Conservation (phyloP, 1,284 basidiomycete species). For the Ceratobasidium sp. region DNA sequence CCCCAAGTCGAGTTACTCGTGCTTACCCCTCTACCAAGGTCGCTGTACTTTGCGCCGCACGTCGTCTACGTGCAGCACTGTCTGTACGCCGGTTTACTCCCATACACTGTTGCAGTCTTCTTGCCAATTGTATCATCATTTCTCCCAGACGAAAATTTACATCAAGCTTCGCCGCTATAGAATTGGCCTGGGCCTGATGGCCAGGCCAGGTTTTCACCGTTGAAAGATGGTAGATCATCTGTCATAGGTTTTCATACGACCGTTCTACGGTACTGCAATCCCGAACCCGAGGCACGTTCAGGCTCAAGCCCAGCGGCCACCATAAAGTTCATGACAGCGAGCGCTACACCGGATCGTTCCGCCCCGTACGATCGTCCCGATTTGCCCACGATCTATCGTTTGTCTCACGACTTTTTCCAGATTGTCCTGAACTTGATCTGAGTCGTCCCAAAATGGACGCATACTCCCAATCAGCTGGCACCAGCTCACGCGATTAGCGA, state of each 20-base stretch:
- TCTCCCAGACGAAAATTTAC: slow-evolving; percentile 1
- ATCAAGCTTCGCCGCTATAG: background rate
- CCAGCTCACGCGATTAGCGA: background rate
- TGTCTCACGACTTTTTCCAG: slow-evolving; percentile 18
- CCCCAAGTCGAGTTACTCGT: too few species aligned
- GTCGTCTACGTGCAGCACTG: background rate
- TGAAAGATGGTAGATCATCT: background rate
- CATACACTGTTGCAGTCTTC: slow-evolving; percentile 3
- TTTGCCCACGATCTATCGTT: slow-evolving; percentile 7
- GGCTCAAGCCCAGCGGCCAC: background rate
- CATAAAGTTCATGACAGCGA: background rate
- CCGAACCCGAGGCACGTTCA: slow-evolving; percentile 18
- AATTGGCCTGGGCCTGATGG: background rate
- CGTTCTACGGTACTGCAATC: background rate
- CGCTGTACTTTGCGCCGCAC: too few species aligned
- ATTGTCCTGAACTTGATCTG: background rate
- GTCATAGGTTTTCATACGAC: slow-evolving; percentile 1
- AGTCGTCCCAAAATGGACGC: slow-evolving; percentile 6
- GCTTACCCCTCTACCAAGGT: too few species aligned
- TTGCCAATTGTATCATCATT: slow-evolving; percentile 13
- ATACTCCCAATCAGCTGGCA: slow-evolving; percentile 12
- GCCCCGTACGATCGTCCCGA: slow-evolving; percentile 15
- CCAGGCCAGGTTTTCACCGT: background rate
- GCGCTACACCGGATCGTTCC: background rate
- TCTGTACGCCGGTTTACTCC: slow-evolving; percentile 14